phyloP scores from a whole-genome alignment of 2,329 filamentous ascomycete species.

The Diaporthe sp. region DNA sequence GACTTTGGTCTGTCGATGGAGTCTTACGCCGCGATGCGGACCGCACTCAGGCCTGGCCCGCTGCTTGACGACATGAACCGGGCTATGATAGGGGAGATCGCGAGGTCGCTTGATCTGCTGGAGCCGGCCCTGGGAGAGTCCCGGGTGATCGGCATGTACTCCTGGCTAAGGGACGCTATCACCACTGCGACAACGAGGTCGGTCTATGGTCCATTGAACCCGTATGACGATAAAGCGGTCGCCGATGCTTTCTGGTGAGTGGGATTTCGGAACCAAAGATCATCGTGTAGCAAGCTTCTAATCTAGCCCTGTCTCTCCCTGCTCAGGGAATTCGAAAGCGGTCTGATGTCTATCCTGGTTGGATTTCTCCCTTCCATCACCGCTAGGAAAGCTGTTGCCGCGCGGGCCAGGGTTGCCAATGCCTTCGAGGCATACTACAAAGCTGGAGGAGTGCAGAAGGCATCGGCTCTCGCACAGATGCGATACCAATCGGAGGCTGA shows the following conservation, averaged over 20 bases:
- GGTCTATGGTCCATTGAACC: constrained; percentile 58
- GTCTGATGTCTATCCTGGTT: constrained; percentile 44
- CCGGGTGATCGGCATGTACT: constrained; percentile 42
- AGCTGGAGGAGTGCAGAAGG: constrained; percentile 53
- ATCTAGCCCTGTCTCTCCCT: not conserved
- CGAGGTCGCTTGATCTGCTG: constrained; percentile 39
- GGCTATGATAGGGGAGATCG: constrained; percentile 50
- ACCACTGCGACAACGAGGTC: constrained; percentile 54
- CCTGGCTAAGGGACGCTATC: constrained; percentile 49
- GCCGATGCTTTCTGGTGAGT: constrained; percentile 54
- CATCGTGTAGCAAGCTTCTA: not conserved
- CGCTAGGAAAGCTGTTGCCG: constrained; percentile 49
- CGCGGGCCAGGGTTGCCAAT: constrained; percentile 50
- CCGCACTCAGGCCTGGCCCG: constrained; percentile 49
- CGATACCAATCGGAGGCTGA: constrained; percentile 51
- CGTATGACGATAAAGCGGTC: constrained; percentile 52
- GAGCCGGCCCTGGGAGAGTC: constrained; percentile 37
- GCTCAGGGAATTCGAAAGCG: constrained; percentile 43
- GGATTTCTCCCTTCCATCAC: constrained; percentile 48
- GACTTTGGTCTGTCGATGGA: constrained; percentile 50
- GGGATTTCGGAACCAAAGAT: too few relatives aligned
- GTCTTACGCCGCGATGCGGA: constrained; percentile 51
- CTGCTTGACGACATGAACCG: constrained; percentile 53
- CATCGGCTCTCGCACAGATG: constrained; percentile 52
- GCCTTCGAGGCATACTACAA: constrained; percentile 57